Percentiles rank a stretch among this genome's conserved stretches.
phyloP scores from a whole-genome alignment of 352 stramenopile species.

The Globisporangium apiculatum region DNA sequence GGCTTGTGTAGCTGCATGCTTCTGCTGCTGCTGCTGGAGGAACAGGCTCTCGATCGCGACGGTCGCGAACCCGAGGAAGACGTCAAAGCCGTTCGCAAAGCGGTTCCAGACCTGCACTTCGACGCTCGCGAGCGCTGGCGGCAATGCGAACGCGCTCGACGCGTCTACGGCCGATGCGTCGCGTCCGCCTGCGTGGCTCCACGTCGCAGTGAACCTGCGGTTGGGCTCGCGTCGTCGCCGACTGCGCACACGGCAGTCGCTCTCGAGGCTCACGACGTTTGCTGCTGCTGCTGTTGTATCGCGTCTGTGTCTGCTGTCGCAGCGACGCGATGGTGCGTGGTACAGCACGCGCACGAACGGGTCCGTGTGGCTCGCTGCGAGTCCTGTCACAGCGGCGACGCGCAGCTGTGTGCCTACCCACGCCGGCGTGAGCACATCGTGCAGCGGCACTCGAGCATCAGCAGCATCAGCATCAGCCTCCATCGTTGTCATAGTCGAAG shows the following conservation, averaged over 20 bases:
- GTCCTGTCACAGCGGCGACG: constrained; percentile 25
- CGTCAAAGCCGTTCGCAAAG: constrained; percentile 43
- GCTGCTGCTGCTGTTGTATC: neutral
- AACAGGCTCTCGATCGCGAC: constrained; percentile 22
- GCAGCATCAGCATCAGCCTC: no score
- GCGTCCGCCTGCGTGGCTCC: constrained; percentile 5
- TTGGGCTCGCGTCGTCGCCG: constrained; percentile 18
- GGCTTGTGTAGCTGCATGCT: neutral
- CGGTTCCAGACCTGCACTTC: constrained; percentile 64
- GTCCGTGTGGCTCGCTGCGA: constrained; percentile 33
- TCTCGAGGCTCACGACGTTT: constrained; percentile 10
- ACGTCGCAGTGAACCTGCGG: constrained; percentile 35
- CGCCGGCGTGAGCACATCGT: neutral
- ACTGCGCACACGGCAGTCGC: neutral
- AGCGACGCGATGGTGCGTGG: constrained; percentile 6
- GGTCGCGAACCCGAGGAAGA: constrained; percentile 38
- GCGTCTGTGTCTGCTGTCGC: neutral
- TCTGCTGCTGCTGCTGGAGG: constrained; percentile 17
- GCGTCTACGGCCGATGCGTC: neutral
- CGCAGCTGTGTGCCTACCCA: constrained; percentile 23
- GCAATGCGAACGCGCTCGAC: constrained; percentile 14
- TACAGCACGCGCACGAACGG: constrained; percentile 50
- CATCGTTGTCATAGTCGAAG: no score
- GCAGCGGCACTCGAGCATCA: no score
- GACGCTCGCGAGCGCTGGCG: constrained; percentile 28